These are phyloP conservation scores for Austroboletus eburneus DNA, from an alignment of 768 basidiomycete species.

Conservation along the genomic window DNA sequence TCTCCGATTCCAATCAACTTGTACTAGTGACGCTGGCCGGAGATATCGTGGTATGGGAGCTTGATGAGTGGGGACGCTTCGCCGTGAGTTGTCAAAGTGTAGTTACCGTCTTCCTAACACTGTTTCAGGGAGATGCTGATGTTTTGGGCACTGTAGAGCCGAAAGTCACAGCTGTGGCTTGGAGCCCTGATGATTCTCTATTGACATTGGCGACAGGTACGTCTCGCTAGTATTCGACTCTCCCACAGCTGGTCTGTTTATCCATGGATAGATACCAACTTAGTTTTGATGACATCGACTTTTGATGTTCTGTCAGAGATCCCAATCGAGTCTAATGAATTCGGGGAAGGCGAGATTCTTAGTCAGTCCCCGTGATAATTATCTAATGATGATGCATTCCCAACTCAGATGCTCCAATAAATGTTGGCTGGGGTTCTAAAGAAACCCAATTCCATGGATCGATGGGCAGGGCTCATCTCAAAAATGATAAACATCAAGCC, in stretches of 20 bases:
- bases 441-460: slow-evolving; percentile 98
- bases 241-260: not conserved
- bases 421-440: slow-evolving; percentile 97
- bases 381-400: slow-evolving; percentile 11
- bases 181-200: slow-evolving; percentile 92
- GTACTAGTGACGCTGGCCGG: slow-evolving; percentile 69
- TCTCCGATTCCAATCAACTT: slow-evolving; percentile 68
- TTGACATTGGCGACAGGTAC: slow-evolving; percentile 77
- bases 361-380: not conserved
- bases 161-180: slow-evolving; percentile 76
- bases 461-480: slow-evolving; percentile 63
- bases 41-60: slow-evolving; percentile 69
- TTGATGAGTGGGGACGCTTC: slow-evolving; percentile 44
- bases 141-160: slow-evolving; percentile 85
- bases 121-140: slow-evolving; percentile 40
- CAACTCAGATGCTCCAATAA: slow-evolving; percentile 74
- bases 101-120: slow-evolving; percentile 3
- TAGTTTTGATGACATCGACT: slow-evolving; percentile 83
- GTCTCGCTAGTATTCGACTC: slow-evolving; percentile 11
- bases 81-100: slow-evolving; percentile 35
- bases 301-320: slow-evolving; percentile 87
- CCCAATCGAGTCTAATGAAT: slow-evolving; percentile 65
- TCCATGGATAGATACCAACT: slow-evolving; percentile 52
- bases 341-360: slow-evolving; percentile 69
- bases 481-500: slow-evolving; percentile 49